phyloP scores from a whole-genome alignment of 1,284 basidiomycete genomes.

The Leccinum angustisporum region DNA sequence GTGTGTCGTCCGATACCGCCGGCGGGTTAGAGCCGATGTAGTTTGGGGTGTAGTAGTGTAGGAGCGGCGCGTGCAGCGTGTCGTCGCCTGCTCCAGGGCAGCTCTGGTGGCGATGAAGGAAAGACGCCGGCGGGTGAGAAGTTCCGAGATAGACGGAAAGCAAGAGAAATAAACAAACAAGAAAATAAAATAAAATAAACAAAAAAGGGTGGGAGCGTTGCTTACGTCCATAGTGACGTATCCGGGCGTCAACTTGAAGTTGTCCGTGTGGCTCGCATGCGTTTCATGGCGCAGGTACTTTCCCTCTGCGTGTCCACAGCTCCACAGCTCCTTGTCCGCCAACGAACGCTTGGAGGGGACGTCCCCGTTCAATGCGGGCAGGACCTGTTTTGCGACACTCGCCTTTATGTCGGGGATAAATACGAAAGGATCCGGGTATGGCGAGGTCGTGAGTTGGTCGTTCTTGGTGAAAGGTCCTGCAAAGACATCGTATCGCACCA shows the following conservation, averaged over 20 bases:
- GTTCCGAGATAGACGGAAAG: not conserved
- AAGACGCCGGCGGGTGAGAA: not conserved
- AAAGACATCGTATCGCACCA: conserved; percentile 72
- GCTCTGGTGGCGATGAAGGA: conserved; percentile 36
- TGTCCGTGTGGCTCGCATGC: conserved; percentile 32
- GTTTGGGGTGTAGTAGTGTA: conserved; percentile 51
- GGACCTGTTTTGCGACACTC: conserved; percentile 49
- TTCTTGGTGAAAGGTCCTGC: conserved; percentile 73
- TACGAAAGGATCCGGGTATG: conserved; percentile 60
- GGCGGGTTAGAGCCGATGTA: conserved; percentile 62
- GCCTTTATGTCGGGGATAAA: conserved; percentile 55
- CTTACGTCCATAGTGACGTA: conserved; percentile 73
- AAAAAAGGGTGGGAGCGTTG: not conserved
- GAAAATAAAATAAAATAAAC: too few relatives aligned
- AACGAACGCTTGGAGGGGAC: conserved; percentile 38
- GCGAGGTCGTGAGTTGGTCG: conserved; percentile 72
- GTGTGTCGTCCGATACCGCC: conserved; percentile 45
- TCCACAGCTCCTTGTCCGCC: conserved; percentile 44
- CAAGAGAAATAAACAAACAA: not conserved
- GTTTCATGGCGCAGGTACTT: conserved; percentile 27
- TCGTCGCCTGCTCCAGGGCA: conserved; percentile 77
- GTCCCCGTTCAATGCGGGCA: conserved; percentile 52
- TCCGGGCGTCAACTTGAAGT: conserved; percentile 53
- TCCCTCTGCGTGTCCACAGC: conserved; percentile 29
- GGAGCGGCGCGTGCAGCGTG: conserved; percentile 54